These are phyloP conservation scores for Oryza nivara DNA, from an alignment of 176 grass and related monocot genomes.

Conservation along the genomic window DNA sequence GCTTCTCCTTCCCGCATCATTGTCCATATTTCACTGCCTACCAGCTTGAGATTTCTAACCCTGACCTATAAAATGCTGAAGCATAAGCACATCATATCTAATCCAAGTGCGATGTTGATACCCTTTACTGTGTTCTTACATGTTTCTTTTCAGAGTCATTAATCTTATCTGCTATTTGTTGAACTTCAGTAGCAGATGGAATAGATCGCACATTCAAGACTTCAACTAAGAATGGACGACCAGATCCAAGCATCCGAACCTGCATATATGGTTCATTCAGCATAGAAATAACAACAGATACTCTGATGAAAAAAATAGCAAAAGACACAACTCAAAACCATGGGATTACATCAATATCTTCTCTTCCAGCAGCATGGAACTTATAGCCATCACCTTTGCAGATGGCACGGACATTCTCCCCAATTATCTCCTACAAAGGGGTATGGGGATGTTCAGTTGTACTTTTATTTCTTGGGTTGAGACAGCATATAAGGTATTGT, in stretches of 20 bases:
- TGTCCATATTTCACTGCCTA: slow-evolving; percentile 76
- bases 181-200: slow-evolving; percentile 66
- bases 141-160: slow-evolving; percentile 79
- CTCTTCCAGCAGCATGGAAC: slow-evolving; percentile 97
- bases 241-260: slow-evolving; percentile 98
- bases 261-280: slow-evolving; percentile 45
- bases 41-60: slow-evolving; percentile 81
- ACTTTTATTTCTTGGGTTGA: slow-evolving; percentile 21
- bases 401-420: slow-evolving; percentile 59
- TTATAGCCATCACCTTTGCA: slow-evolving; percentile 83
- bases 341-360: slow-evolving; percentile 93
- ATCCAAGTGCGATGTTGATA: slow-evolving; percentile 8
- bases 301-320: not conserved
- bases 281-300: slow-evolving; percentile 34
- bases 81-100: slow-evolving; percentile 30
- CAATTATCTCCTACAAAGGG: slow-evolving; percentile 76
- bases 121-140: slow-evolving; percentile 52
- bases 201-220: slow-evolving; percentile 66
- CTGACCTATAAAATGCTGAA: slow-evolving; percentile 56
- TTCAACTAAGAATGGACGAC: slow-evolving; percentile 93
- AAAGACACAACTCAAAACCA: slow-evolving; percentile 21
- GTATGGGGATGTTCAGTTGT: slow-evolving; percentile 10
- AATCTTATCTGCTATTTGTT: slow-evolving; percentile 77
- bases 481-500: not conserved
- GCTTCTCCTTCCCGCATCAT: slow-evolving; percentile 98